A percentile compares a stretch with the other conserved stretches of the same genome.
Evolutionary conservation across 441 rosid genomes (phyloP).

Genomic region (Croton laevigatus): DNA sequence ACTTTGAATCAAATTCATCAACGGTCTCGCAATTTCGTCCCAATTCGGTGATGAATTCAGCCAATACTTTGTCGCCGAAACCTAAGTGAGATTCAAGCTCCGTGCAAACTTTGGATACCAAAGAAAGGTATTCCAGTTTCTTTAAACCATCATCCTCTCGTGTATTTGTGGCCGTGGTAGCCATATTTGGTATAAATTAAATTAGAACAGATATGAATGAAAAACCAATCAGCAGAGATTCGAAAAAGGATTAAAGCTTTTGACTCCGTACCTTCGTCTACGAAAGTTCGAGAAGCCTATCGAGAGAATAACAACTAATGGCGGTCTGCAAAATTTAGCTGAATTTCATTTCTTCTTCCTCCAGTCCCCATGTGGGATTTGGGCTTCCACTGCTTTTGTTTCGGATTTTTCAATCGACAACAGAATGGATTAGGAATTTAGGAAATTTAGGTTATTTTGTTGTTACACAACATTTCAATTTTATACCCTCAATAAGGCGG

Average conservation of each 20-base stretch:
- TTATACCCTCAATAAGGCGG: no score
- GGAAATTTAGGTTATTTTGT: no score
- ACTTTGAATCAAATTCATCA: constrained; percentile 54
- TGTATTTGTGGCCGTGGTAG: constrained; percentile 9
- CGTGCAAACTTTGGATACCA: constrained; percentile 77
- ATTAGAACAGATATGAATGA: neutral
- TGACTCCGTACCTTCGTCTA: constrained; percentile 6
- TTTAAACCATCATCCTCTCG: constrained; percentile 37
- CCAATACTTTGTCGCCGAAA: constrained; percentile 58
- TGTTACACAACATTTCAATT: no score
- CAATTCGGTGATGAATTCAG: constrained; percentile 67
- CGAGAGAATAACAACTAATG: neutral
- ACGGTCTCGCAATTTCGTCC: constrained; percentile 51
- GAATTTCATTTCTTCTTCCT: neutral
- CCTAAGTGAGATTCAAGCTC: constrained; percentile 77
- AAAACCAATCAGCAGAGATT: neutral
- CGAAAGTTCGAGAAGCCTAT: neutral
- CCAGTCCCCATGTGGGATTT: neutral
- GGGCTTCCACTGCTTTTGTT: neutral
- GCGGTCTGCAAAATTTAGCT: neutral
- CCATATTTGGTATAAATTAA: constrained; percentile 1
- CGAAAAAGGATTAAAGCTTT: neutral
- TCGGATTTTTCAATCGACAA: no score
- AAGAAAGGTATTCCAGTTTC: constrained; percentile 64
- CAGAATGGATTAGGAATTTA: no score